Evolutionary conservation across 306 rosid genomes (phyloP).

Genomic region (Sechiopsis laciniata): DNA sequence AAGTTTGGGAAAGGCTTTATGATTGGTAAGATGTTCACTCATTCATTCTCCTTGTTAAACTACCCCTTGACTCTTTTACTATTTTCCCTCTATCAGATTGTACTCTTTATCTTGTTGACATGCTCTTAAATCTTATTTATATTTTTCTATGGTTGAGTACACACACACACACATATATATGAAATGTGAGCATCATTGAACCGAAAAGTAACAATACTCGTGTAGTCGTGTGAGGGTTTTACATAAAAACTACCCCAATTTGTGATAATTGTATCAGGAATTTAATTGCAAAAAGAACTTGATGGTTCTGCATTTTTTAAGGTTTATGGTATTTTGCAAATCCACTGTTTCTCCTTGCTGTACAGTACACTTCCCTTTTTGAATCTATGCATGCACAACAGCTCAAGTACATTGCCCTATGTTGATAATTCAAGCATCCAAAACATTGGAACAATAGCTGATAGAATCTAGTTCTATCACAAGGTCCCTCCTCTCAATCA

Average conservation of each 20-base stretch:
- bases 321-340: neutral
- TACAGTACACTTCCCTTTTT: neutral
- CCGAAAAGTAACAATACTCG: neutral
- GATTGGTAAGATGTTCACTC: constrained; percentile 51
- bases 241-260: neutral
- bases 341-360: neutral
- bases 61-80: neutral
- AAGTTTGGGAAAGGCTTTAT: constrained; percentile 76
- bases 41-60: neutral
- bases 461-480: too few species aligned
- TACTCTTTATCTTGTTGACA: neutral
- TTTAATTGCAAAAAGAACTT: neutral
- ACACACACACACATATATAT: neutral
- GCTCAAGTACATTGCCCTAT: neutral
- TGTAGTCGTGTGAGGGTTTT: too few species aligned
- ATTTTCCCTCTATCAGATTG: neutral
- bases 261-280: neutral
- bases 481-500: too few species aligned
- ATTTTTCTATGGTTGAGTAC: neutral
- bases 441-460: constrained; percentile 7
- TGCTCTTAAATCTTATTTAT: neutral
- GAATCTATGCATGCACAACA: neutral
- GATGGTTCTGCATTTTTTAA: neutral
- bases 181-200: neutral
- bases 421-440: neutral